Evolutionary conservation across 1,284 basidiomycete species (phyloP), one percentile per base, ranked within the genome.

Genomic region (Rhodotorula sp.): DNA sequence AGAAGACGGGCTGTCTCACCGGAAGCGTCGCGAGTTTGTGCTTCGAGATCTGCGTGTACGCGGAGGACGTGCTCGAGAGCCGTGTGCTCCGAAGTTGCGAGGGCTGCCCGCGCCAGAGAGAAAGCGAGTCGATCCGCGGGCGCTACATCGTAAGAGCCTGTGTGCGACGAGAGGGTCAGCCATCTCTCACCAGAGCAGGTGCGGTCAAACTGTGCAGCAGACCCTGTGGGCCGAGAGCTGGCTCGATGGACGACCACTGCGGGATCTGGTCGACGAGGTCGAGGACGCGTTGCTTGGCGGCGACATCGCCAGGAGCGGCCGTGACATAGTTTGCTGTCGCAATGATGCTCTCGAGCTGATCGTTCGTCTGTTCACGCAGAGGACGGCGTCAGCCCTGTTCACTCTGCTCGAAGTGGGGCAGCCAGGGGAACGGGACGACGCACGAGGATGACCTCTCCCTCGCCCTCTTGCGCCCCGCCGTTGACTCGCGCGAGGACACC

Each of bases 81-180:
- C 14, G 8, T 23, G 20, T 56, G 21, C 34, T 86, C 83, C 52
- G 92, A 15, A 16, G 87, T 84, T 5, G 54, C 84, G 54, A 93
- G 83, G 3, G 92, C 83, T 16, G 91, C 89, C 15, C 89, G 89
- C 39, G 91, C 85, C 1, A 88, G 90, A 3, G 89, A 87, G 77
- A 85, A 90, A 3, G 90, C 87, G 49, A 93, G 85, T 77, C 92
- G 90, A 80, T 91, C 88, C 91, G 67, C 84, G 6, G 91, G 86
- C 83, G 6, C 90, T 85, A 90, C 90, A 91, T 76, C 91, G 90
- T 90, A 57, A 39, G 57, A 63, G 8, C 65, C 67, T 58, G 64
- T 20, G 29, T 4, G 18, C 5, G 47, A 23, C 10, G 39, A 60
- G 49, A 26, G 7, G 51, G 34, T 21, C 15, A 14, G 51, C 7